Percentiles rank a stretch among this genome's conserved stretches.
Conservation (phyloP, 176 grass and related monocot genomes). For the Oryza meyeriana region DNA sequence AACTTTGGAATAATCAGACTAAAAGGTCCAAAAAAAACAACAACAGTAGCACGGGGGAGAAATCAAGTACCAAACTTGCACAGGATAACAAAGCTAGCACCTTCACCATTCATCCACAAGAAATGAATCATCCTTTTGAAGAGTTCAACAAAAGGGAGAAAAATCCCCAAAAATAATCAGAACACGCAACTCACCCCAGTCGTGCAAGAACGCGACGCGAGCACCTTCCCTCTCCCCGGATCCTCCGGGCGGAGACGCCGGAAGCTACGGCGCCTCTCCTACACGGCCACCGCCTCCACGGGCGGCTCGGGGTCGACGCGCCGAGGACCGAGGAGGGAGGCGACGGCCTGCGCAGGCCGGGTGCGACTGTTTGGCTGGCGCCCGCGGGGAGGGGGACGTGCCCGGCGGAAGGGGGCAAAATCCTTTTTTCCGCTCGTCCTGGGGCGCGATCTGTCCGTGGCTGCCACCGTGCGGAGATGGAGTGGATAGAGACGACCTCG, state of each 20-base stretch:
- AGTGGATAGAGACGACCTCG: neutral
- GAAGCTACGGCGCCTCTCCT: no score
- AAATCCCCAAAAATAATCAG: neutral
- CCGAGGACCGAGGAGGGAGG: neutral
- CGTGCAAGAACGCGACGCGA: neutral
- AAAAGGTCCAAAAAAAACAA: neutral
- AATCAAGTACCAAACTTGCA: neutral
- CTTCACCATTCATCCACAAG: neutral
- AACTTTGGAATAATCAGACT: neutral
- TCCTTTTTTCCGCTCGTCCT: neutral
- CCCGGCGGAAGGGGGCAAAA: neutral
- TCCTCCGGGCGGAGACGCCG: constrained; percentile 6
- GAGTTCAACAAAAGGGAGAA: neutral
- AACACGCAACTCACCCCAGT: neutral
- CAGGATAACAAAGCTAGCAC: neutral
- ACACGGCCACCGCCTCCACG: no score
- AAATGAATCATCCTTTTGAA: neutral
- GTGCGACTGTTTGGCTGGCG: neutral
- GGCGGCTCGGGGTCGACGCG: no score
- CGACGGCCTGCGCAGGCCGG: neutral
- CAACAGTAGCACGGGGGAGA: neutral
- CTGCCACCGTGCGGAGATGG: neutral
- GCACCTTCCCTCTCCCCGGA: neutral
- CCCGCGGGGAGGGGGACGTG: neutral
- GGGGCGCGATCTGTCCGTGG: no score